Base-by-base conservation (phyloP, 495 filamentous ascomycete species). In the Penicillium macrosclerotiorum region DNA sequence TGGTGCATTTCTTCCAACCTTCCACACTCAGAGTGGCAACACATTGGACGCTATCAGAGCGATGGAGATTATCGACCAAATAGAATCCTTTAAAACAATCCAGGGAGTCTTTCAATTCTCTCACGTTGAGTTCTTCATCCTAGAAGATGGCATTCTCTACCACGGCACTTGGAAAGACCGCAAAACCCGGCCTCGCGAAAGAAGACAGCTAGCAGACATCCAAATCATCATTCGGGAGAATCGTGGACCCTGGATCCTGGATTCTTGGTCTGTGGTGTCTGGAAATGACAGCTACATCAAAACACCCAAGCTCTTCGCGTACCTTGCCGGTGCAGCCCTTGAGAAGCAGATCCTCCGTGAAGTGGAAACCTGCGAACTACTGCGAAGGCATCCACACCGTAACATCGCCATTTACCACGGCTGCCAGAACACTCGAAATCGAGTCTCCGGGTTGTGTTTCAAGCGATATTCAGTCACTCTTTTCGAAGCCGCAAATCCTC, bases 371-470 rank as follows among this genome's bases (percentile, higher is more conserved):
- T 29, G 25, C 25, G 25, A 29, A 29, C 6, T 29, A 6, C 12
- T 29, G 25, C 6, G 12, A 29, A 6, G 12, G 25, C 6, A 29
- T 29, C 25, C 25, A 29, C 25, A 29, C 12, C 25, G 6, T 12
- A 29, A 29, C 12, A 12, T 29, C 25, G 25, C 25, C 6, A 12
- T 29, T 12, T 29, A 29, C 25, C 25, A 12, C 12, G 25, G 25
- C 25, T 29, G 25, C 25, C 25, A 29, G 12, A 12, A 6, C 6
- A 29, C 25, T 29, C 25, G n/a, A n/a, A n/a, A n/a, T 12, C 33
- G 33, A 36, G 33, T 73, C 33, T 65, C 63, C 36, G 62, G 64
- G 7, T 29, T 71, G 18, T 67, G 64, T 37, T 66, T 73, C 45
- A 67, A 69, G 35, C 52, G 55, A 41, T 69, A 67, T 54, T 57